Evolutionary conservation across 1,284 basidiomycete genomes (phyloP), one percentile per base, ranked within the genome.

Genomic region (Boletus sp.): DNA sequence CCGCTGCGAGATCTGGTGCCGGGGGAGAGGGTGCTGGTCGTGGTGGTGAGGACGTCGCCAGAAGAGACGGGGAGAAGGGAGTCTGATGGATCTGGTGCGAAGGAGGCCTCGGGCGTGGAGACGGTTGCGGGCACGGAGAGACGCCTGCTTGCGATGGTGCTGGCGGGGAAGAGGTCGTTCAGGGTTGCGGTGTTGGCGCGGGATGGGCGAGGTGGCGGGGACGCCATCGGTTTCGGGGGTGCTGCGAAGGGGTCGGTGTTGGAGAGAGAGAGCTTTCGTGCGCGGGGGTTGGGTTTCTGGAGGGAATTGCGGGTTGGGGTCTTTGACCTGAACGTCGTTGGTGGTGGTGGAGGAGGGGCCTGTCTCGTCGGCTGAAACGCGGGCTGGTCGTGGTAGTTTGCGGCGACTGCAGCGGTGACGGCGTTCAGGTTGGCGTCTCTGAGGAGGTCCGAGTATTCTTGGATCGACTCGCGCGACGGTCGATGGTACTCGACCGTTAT

Each of bases 171-270:
- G 68, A 93, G 77, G 75, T 93, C 91, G 76, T 82, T 86, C 55
- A 93, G 81, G 60, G 81, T 91, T 47, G 86, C 88, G 13, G 91
- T 93, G 73, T 93, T 93, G 61, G 88, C 89, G 62, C 91, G 83
- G 52, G 90, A 91, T 3, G 91, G 91, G 52, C 91, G 83, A 7
- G 88, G 87, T 21, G 91, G 90, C 3, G 90, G 85, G 2, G 83
- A 76, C 6, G 64, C 69, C 68, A 71, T 71, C 14, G 33, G 47
- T 27, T 46, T 52, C 6, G 56, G 43, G 21, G 53, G 33, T 31
- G 76, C 76, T 30, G 86, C 84, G 68, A 89, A 88, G 10, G 88
- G 86, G 74, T 90, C 87, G 71, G 76, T 73, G 65, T 58, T 35
- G 25, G 52, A 43, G 68, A 56, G 56, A 63, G 76, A 72, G 46